A percentile compares a stretch with the other conserved stretches of the same genome.
phyloP scores from a whole-genome alignment of 305 asterid species.

The Fraxinus albicans region DNA sequence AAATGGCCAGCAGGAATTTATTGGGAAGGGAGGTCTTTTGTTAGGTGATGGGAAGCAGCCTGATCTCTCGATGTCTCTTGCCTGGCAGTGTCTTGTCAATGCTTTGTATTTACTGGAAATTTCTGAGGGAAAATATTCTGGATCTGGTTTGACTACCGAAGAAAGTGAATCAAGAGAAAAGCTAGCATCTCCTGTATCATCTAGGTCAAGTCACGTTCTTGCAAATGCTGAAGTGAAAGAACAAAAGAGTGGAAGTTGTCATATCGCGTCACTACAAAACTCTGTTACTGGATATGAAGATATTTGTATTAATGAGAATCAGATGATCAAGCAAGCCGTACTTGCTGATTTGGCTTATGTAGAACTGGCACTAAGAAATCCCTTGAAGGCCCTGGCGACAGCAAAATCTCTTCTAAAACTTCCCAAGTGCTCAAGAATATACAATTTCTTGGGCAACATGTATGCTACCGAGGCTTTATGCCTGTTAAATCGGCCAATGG shows the following conservation, averaged over 20 bases:
- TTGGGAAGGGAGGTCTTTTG: constrained; percentile 25
- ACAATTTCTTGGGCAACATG: constrained; percentile 37
- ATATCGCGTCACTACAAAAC: constrained; percentile 27
- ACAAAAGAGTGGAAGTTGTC: constrained; percentile 36
- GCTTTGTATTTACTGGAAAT: constrained; percentile 40
- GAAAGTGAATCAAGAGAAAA: constrained; percentile 36
- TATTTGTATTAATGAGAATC: constrained; percentile 36
- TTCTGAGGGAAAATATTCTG: constrained; percentile 27
- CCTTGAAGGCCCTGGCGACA: constrained; percentile 36
- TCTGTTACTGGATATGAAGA: constrained; percentile 36
- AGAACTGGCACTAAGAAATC: constrained; percentile 40
- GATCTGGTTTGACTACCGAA: constrained; percentile 21
- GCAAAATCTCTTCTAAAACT: constrained; percentile 42
- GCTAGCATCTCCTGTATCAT: constrained; percentile 15
- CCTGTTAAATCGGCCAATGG: constrained; percentile 41
- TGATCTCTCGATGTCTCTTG: constrained; percentile 35
- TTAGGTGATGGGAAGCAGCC: constrained; percentile 28
- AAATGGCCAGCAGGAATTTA: constrained; percentile 21
- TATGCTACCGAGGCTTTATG: constrained; percentile 55
- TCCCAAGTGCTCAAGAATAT: constrained; percentile 32
- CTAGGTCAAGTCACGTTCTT: constrained; percentile 29
- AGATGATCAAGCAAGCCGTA: constrained; percentile 42
- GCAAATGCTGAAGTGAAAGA: constrained; percentile 45
- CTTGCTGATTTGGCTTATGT: constrained; percentile 45
- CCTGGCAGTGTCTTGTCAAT: constrained; percentile 42